A percentile compares a stretch with the other conserved stretches of the same genome.
phyloP scores from a whole-genome alignment of 2,329 filamentous ascomycete species.

The Whalleya microplaca region DNA sequence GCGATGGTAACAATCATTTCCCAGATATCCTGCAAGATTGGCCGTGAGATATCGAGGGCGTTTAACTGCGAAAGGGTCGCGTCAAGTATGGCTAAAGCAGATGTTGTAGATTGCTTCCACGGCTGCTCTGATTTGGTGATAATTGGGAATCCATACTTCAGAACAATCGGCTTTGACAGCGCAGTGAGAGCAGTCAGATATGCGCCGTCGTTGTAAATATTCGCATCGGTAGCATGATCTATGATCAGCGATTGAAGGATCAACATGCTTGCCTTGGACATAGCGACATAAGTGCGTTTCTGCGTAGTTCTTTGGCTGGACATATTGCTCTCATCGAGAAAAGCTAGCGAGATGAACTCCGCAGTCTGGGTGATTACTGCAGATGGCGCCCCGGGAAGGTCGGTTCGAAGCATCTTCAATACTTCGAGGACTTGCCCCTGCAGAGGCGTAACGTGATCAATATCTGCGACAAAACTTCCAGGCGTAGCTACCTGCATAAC shows the following conservation, averaged over 20 bases:
- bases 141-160: slow-evolving; percentile 80
- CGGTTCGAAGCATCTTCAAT: slow-evolving; percentile 68
- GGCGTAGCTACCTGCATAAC: slow-evolving; percentile 73
- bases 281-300: slow-evolving; percentile 82
- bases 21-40: slow-evolving; percentile 68
- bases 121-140: slow-evolving; percentile 71
- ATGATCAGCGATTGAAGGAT: slow-evolving; percentile 66
- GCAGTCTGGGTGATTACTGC: slow-evolving; percentile 72
- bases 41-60: slow-evolving; percentile 48
- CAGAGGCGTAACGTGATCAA: slow-evolving; percentile 73
- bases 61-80: slow-evolving; percentile 66
- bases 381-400: slow-evolving; percentile 66
- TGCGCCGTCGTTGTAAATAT: slow-evolving; percentile 72
- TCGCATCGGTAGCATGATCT: slow-evolving; percentile 61
- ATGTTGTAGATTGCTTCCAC: slow-evolving; percentile 80
- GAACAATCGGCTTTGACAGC: slow-evolving; percentile 69
- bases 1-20: slow-evolving; percentile 65
- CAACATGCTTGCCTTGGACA: slow-evolving; percentile 81
- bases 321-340: slow-evolving; percentile 46
- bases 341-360: slow-evolving; percentile 73
- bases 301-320: slow-evolving; percentile 39
- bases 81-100: slow-evolving; percentile 69
- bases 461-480: slow-evolving; percentile 70
- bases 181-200: slow-evolving; percentile 67
- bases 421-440: slow-evolving; percentile 72